Evolutionary conservation across 768 basidiomycete species (phyloP), one percentile per base, ranked within the genome.

Genomic region (Lactifluus subvellereus): DNA sequence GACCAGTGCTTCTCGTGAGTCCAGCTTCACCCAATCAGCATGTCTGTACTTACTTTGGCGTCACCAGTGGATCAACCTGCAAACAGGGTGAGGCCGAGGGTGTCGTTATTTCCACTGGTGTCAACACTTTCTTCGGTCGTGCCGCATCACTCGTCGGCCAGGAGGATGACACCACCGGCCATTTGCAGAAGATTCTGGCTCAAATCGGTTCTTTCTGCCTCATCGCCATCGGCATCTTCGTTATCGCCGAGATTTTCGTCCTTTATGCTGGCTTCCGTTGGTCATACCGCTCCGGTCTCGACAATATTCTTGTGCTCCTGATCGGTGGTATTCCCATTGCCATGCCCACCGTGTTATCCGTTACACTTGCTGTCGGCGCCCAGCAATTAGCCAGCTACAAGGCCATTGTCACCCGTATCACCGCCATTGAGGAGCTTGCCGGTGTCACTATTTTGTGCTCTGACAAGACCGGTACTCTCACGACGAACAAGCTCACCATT

Each of bases 301-400:
- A 98, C 83, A 90, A 94, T 81, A 94, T 98, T 77, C 85, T 98
- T 38, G 96, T 98, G 67, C 91, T 98, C 74, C 83, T 98, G 84
- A 98, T 98, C 77, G 96, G 96, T 82, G 96, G 96, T 81, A 98
- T 98, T 73, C 96, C 96, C 71, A 98, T 98, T 77, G 96, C 96
- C 74, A 98, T 98, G 96, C 96, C 96, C 69, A 98, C 96, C 64
- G 95, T 98, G 68, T 78, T 98, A 64, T 97, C 94, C 60, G 96
- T 98, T 78, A 98, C 96, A 22, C 92, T 98, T 72, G 96, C 96
- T 57, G 95, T 98, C 73, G 96, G 96, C 78, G 96, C 96, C 45
- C 94, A 97, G 77, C 96, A 98, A 74, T 87, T 98, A 68, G 95
- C 96, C 71, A 95, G 95, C 82, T 92, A 98, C 84, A 97, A 98